Conservation (phyloP, 1,284 basidiomycete species). For the Ceraceosorus guamensis region DNA sequence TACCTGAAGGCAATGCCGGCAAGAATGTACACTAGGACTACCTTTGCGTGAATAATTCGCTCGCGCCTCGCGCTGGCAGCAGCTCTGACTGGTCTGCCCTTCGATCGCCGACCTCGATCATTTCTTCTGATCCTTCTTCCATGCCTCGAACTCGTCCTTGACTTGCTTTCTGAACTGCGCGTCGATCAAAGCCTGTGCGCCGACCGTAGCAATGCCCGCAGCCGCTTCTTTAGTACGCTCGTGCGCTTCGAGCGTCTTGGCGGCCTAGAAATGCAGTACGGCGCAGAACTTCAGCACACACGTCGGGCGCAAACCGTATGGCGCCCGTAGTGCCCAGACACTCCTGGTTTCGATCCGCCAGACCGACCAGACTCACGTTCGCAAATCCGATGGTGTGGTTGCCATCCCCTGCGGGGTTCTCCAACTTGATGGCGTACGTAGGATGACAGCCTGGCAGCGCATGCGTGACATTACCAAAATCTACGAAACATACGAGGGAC, state of each 20-base stretch:
- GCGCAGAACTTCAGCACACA: not conserved
- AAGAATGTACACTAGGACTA: not conserved
- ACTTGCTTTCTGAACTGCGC: conserved; percentile 37
- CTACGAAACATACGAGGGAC: conserved; percentile 22
- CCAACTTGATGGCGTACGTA: conserved; percentile 43
- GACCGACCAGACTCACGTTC: not conserved
- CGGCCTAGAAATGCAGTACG: conserved; percentile 9
- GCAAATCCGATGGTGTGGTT: conserved; percentile 47
- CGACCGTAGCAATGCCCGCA: conserved; percentile 46
- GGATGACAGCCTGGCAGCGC: conserved; percentile 46
- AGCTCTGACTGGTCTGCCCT: too few relatives aligned
- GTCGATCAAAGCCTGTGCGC: conserved; percentile 45
- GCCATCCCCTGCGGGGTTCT: conserved; percentile 27
- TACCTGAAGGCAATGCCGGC: not conserved
- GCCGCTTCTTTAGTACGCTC: conserved; percentile 46
- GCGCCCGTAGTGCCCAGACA: too few relatives aligned
- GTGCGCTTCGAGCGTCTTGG: conserved; percentile 34
- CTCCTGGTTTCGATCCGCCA: not conserved
- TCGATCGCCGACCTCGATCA: too few relatives aligned
- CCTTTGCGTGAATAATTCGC: too few relatives aligned
- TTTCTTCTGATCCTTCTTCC: conserved; percentile 1
- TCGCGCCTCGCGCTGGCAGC: too few relatives aligned
- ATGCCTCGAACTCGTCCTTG: not conserved
- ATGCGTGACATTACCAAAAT: conserved; percentile 49
- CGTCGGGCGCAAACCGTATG: too few relatives aligned